A percentile compares a stretch with the other conserved stretches of the same genome.
phyloP scores from a whole-genome alignment of 176 grass and related monocot genomes.

The Musa schizocarpa region DNA sequence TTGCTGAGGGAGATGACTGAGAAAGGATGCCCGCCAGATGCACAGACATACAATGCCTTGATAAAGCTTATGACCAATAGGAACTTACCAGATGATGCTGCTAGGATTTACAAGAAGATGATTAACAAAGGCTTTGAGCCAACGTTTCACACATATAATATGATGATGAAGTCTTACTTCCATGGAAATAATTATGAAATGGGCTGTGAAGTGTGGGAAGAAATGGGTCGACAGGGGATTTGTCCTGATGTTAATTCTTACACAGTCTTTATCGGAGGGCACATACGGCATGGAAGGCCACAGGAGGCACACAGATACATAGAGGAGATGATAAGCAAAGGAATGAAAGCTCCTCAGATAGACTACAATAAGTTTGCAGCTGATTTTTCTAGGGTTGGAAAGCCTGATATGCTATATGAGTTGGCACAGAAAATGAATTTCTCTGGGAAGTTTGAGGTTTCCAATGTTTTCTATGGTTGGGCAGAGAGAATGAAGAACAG shows the following conservation, averaged over 20 bases:
- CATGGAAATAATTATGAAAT: slow-evolving; percentile 54
- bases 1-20: slow-evolving; percentile 57
- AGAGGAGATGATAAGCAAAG: slow-evolving; percentile 81
- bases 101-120: slow-evolving; percentile 73
- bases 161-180: slow-evolving; percentile 94
- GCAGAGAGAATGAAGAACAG: slow-evolving; percentile 57
- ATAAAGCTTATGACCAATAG: slow-evolving; percentile 82
- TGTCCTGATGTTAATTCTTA: slow-evolving; percentile 85
- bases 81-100: slow-evolving; percentile 61
- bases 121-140: slow-evolving; percentile 69
- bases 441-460: slow-evolving; percentile 48
- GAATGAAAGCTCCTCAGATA: slow-evolving; percentile 71
- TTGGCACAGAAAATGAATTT: slow-evolving; percentile 67
- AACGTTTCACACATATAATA: slow-evolving; percentile 85
- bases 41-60: slow-evolving; percentile 56
- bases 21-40: slow-evolving; percentile 55
- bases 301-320: slow-evolving; percentile 58
- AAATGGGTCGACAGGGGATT: slow-evolving; percentile 62
- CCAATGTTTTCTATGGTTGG: slow-evolving; percentile 61
- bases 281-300: slow-evolving; percentile 60
- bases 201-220: slow-evolving; percentile 69
- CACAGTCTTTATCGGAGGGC: slow-evolving; percentile 73
- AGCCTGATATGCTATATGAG: slow-evolving; percentile 74
- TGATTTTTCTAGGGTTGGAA: slow-evolving; percentile 73
- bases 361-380: slow-evolving; percentile 84